phyloP scores from a whole-genome alignment of 441 rosid genomes.

The Aleurites moluccanus region DNA sequence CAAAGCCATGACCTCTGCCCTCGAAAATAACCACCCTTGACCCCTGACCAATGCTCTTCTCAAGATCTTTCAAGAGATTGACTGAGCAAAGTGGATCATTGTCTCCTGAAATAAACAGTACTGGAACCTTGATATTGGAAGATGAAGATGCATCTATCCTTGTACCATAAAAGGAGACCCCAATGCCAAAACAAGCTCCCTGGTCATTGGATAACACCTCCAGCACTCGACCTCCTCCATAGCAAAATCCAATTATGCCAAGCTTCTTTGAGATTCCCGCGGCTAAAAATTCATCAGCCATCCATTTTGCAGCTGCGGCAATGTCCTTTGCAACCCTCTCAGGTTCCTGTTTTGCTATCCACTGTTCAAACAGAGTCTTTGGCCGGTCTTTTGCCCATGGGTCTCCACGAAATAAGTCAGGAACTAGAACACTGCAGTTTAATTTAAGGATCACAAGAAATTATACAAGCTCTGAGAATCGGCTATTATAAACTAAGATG shows the following conservation, averaged over 20 bases:
- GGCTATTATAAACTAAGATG: not conserved
- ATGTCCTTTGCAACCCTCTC: constrained; percentile 54
- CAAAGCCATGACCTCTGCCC: constrained; percentile 78
- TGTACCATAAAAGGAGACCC: constrained; percentile 84
- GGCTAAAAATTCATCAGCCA: constrained; percentile 70
- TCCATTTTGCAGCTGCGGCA: constrained; percentile 54
- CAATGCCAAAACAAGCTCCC: constrained; percentile 50
- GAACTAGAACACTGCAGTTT: constrained; percentile 72
- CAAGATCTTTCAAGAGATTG: constrained; percentile 38
- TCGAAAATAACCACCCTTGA: constrained; percentile 54
- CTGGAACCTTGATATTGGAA: constrained; percentile 55
- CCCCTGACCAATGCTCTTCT: constrained; percentile 45
- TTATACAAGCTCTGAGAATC: not conserved
- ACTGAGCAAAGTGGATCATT: constrained; percentile 64
- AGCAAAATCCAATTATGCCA: constrained; percentile 78
- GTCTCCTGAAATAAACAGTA: constrained; percentile 71
- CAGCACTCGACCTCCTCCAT: constrained; percentile 68
- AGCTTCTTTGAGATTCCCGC: constrained; percentile 83
- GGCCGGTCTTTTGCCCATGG: constrained; percentile 64
- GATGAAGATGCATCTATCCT: constrained; percentile 54
- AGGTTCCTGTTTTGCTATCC: constrained; percentile 54
- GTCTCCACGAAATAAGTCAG: constrained; percentile 80
- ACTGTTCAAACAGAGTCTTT: constrained; percentile 41
- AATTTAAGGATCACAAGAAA: not conserved
- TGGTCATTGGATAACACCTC: constrained; percentile 59